phyloP scores from a whole-genome alignment of 1,284 basidiomycete species.

The Apiotrichum sp. region DNA sequence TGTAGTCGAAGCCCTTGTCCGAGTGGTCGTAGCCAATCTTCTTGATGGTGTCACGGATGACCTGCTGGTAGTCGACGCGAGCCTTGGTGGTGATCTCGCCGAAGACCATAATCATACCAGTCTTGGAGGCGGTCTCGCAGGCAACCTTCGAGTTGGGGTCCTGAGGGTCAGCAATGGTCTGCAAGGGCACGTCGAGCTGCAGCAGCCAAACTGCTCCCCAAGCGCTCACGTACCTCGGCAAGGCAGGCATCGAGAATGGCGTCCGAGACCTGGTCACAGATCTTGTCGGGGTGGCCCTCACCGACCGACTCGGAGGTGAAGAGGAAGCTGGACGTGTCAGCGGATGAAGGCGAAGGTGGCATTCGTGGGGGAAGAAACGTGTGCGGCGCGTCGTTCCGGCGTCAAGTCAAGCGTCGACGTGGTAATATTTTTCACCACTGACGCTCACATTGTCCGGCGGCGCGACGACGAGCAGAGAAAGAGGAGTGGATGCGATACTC shows the following conservation, averaged over 20 bases:
- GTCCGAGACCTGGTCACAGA: conserved; percentile 66
- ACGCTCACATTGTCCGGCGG: no score
- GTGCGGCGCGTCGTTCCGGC: neutral
- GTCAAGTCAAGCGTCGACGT: no score
- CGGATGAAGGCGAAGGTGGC: no score
- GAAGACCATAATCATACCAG: conserved; percentile 99
- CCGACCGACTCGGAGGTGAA: conserved; percentile 74
- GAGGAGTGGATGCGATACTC: conserved; percentile 20
- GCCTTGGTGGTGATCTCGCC: conserved; percentile 99
- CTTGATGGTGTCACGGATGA: conserved; percentile 94
- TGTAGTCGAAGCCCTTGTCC: conserved; percentile 99
- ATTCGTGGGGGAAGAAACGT: neutral
- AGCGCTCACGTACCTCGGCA: conserved; percentile 51
- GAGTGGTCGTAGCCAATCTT: conserved; percentile 97
- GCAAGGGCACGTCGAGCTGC: no score
- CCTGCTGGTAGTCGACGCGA: conserved; percentile 89
- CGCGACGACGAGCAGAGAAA: no score
- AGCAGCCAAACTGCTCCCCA: no score
- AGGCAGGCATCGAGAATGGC: conserved; percentile 90
- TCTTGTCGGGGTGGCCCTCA: conserved; percentile 98
- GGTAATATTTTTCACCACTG: no score
- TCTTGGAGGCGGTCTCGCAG: conserved; percentile 92
- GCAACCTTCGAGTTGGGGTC: conserved; percentile 96
- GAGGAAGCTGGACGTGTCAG: conserved; percentile 56
- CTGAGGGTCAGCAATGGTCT: neutral